Base-by-base conservation (phyloP, 2,329 filamentous ascomycete species). In the Pseudocercospora crystallina region DNA sequence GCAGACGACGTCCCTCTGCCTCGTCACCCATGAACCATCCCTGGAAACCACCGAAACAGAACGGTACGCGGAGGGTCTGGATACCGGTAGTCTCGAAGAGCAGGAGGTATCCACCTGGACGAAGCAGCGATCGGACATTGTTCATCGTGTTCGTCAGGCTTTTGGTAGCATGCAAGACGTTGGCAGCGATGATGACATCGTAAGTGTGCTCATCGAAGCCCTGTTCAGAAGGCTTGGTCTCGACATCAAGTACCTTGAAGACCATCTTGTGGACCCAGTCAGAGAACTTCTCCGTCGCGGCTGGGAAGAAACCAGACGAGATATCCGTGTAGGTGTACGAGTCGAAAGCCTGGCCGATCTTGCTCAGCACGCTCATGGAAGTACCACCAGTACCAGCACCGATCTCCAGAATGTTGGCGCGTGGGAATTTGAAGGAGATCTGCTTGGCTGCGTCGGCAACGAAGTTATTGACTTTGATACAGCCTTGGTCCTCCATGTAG, bases 271-370 rank as follows among this genome's bases (percentile, higher is more conserved):
- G 45, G 1, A 47, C 45, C 15, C 61, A 58, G 2, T 49, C 35
- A 9, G 13, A 26, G 12, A 75, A 69, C 2, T 43, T 51, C 26
- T 67, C 60, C 10, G 57, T 51, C 0, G 69, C 72, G 1, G 59
- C 51, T 8, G 69, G 65, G 41, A 78, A 75, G 61, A 74, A 74
- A 8, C 63, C 67, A 3, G 63, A 46, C 0, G 70, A 71, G 10
- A 76, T 69, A 50, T 78, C 75, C 0, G 76, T 77, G 59, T 65
- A 79, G 0, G 70, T 73, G 56, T 78, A 79, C 0, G 64, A 67
- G 2, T 63, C 54, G 41, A 71, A 73, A 9, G 41, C 37, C 13
- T 47, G 17, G 1, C 32, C 43, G 43, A 46, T 38, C 5, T 14
- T 38, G 1, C 56, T 36, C 2, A 78, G 58, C 8, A 77, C 59